Evolutionary conservation across 1,139 yeast genomes (phyloP).

Genomic region (Pichia norvegensis): DNA sequence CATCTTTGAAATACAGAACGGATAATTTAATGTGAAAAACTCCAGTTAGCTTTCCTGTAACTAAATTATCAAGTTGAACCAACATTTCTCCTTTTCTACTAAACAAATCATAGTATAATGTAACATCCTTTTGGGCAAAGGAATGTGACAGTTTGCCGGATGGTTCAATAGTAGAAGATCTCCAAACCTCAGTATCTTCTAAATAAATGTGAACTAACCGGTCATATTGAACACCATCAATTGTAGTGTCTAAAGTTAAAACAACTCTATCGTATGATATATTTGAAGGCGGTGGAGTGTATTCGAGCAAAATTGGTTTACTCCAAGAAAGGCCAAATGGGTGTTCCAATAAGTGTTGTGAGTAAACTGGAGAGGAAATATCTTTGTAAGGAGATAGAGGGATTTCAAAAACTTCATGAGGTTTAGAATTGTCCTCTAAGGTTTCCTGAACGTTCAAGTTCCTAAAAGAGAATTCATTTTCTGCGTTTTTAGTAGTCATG

Average conservation of each 20-base stretch:
- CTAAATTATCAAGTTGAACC: slow-evolving; percentile 60
- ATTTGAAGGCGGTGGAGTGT: slow-evolving; percentile 27
- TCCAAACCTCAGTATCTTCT: slow-evolving; percentile 66
- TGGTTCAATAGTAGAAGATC: slow-evolving; percentile 83
- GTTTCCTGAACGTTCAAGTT: neutral
- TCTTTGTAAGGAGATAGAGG: slow-evolving; percentile 22
- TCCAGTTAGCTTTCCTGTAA: slow-evolving; percentile 53
- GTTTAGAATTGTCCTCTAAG: neutral
- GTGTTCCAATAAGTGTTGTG: slow-evolving; percentile 35
- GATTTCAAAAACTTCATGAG: slow-evolving; percentile 27
- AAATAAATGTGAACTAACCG: slow-evolving; percentile 64
- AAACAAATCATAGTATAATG: slow-evolving; percentile 50
- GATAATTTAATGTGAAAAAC: slow-evolving; percentile 46
- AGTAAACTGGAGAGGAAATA: slow-evolving; percentile 36
- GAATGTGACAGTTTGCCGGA: slow-evolving; percentile 39
- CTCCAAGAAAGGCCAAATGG: slow-evolving; percentile 58
- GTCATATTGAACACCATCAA: slow-evolving; percentile 68
- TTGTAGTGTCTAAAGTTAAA: slow-evolving; percentile 49
- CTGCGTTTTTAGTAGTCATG: neutral
- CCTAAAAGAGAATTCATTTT: neutral
- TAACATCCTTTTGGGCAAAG: slow-evolving; percentile 53
- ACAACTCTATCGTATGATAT: slow-evolving; percentile 52
- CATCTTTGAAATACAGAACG: slow-evolving; percentile 42
- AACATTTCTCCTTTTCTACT: slow-evolving; percentile 33
- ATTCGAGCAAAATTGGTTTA: slow-evolving; percentile 37